phyloP scores from a whole-genome alignment of 2,329 filamentous ascomycete genomes.

The Botrytis byssoidea region DNA sequence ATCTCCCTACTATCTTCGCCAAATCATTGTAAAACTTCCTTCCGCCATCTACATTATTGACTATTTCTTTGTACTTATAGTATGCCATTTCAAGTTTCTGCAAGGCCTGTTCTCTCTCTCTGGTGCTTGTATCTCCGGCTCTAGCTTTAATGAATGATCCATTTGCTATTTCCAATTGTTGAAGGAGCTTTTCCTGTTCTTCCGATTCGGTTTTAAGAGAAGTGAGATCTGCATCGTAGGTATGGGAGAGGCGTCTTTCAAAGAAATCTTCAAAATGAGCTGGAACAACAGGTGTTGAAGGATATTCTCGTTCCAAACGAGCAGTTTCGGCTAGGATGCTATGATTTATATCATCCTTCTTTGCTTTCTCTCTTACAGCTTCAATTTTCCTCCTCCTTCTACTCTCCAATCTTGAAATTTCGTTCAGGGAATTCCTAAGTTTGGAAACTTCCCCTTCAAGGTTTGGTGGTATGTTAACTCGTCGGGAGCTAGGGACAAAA shows the following conservation, averaged over 20 bases:
- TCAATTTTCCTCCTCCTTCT: slow-evolving; percentile 78
- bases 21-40: slow-evolving; percentile 97
- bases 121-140: slow-evolving; percentile 56
- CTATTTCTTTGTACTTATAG: slow-evolving; percentile 93
- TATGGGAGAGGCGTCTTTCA: slow-evolving; percentile 67
- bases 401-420: slow-evolving; percentile 79
- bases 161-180: slow-evolving; percentile 72
- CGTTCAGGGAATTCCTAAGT: slow-evolving; percentile 78
- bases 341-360: slow-evolving; percentile 82
- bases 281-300: slow-evolving; percentile 78
- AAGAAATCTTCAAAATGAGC: slow-evolving; percentile 93
- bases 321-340: slow-evolving; percentile 81
- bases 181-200: slow-evolving; percentile 72
- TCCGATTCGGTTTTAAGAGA: slow-evolving; percentile 67
- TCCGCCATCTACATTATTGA: slow-evolving; percentile 85
- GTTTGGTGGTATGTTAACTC: slow-evolving; percentile 74
- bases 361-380: slow-evolving; percentile 72
- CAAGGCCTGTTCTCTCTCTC: slow-evolving; percentile 79
- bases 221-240: slow-evolving; percentile 77
- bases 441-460: slow-evolving; percentile 77
- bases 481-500: slow-evolving; percentile 82
- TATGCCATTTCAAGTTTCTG: slow-evolving; percentile 90
- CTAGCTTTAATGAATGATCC: slow-evolving; percentile 71
- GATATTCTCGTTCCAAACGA: slow-evolving; percentile 80
- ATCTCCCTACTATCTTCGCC: slow-evolving; percentile 79